phyloP scores from a whole-genome alignment of 169 alveolate genomes.

The Plasmodium berghei region DNA sequence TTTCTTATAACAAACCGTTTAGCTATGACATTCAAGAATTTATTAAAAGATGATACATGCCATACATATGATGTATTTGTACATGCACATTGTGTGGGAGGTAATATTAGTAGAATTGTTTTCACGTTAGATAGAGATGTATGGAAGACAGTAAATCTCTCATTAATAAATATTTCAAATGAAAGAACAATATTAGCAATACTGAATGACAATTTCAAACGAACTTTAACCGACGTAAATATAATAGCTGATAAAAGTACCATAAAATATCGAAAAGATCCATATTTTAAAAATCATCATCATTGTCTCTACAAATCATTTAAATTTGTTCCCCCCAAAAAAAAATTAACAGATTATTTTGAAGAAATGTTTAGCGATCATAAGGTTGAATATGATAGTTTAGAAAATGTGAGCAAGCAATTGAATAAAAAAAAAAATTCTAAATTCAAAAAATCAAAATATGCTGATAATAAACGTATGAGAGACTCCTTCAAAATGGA shows the following conservation, averaged over 20 bases:
- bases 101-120: slow-evolving; percentile 44
- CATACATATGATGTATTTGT: slow-evolving; percentile 34
- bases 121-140: slow-evolving; percentile 17
- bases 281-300: slow-evolving; percentile 23
- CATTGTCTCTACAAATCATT: slow-evolving; percentile 32
- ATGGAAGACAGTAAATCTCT: slow-evolving; percentile 20
- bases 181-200: slow-evolving; percentile 43
- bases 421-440: too few species aligned
- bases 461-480: too few species aligned
- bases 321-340: background rate
- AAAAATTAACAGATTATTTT: slow-evolving; percentile 14
- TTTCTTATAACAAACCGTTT: slow-evolving; percentile 25
- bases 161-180: background rate
- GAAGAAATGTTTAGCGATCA: slow-evolving; percentile 54
- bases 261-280: slow-evolving; percentile 41
- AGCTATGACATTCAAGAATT: slow-evolving; percentile 29
- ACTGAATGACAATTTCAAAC: slow-evolving; percentile 46
- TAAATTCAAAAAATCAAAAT: too few species aligned
- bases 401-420: background rate
- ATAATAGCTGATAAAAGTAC: slow-evolving; percentile 32
- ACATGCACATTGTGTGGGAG: slow-evolving; percentile 64
- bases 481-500: too few species aligned
- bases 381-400: slow-evolving; percentile 15
- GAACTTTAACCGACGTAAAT: slow-evolving; percentile 29
- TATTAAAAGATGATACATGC: slow-evolving; percentile 49